A percentile compares a stretch with the other conserved stretches of the same genome.
Conservation (phyloP, 768 basidiomycete species). For the Phylloporus sp. region DNA sequence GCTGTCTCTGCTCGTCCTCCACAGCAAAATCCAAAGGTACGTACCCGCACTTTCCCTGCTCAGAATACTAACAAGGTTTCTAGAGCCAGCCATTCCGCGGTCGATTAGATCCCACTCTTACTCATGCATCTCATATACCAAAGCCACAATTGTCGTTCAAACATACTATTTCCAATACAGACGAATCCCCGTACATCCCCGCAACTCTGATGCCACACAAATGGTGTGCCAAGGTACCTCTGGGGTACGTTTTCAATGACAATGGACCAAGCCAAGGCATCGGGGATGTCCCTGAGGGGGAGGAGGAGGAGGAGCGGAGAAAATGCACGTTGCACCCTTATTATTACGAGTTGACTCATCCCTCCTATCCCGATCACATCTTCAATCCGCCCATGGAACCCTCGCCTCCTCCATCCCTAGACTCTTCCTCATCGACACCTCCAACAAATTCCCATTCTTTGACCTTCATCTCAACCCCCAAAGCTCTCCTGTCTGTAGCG, state of each 20-base stretch:
- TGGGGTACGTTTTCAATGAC: conserved; percentile 56
- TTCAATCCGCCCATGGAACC: conserved; percentile 51
- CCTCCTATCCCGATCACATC: conserved; percentile 66
- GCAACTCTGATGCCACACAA: conserved; percentile 58
- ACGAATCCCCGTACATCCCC: conserved; percentile 61
- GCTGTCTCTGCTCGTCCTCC: conserved; percentile 21
- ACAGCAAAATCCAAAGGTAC: conserved; percentile 33
- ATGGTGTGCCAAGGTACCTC: conserved; percentile 77
- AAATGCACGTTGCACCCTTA: conserved; percentile 65
- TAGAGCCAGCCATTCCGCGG: conserved; percentile 39
- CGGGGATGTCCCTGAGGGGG: conserved; percentile 11
- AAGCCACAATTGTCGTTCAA: conserved; percentile 85
- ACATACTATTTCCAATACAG: conserved; percentile 52
- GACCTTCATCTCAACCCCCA: conserved; percentile 62
- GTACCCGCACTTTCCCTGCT: background rate
- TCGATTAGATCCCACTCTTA: conserved; percentile 55
- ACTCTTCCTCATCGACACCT: conserved; percentile 37
- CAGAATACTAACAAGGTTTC: conserved; percentile 7
- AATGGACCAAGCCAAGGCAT: conserved; percentile 20
- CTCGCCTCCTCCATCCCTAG: conserved; percentile 53
- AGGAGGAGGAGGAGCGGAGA: conserved; percentile 17
- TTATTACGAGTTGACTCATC: conserved; percentile 75
- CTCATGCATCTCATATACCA: conserved; percentile 68
- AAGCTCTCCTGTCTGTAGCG: conserved; percentile 59
- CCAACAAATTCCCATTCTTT: conserved; percentile 38